These are phyloP conservation scores for Lagenaria siceraria DNA, from an alignment of 306 rosid species.

Conservation along the genomic window DNA sequence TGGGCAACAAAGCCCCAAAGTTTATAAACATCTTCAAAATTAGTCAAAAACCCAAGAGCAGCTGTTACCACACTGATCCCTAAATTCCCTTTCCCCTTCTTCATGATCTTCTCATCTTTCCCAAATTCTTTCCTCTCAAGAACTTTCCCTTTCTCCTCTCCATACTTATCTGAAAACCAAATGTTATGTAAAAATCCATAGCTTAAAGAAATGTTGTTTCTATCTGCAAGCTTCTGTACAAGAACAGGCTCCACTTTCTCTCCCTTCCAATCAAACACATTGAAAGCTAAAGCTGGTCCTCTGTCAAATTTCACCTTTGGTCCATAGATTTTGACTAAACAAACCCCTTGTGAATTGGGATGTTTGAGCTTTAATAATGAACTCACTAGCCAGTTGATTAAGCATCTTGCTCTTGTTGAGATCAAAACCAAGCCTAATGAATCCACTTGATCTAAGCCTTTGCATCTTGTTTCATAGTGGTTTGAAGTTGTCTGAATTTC, in stretches of 20 bases:
- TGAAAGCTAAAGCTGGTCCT: conserved; percentile 86
- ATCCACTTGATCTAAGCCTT: conserved; percentile 68
- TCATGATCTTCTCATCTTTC: conserved; percentile 16
- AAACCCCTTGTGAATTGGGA: conserved; percentile 54
- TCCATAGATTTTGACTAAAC: conserved; percentile 61
- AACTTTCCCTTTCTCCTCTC: conserved; percentile 40
- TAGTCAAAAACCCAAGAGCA: conserved; percentile 69
- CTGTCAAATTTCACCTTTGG: conserved; percentile 75
- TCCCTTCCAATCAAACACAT: conserved; percentile 88
- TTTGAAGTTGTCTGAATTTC: conserved; percentile 16
- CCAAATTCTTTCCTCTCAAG: conserved; percentile 34
- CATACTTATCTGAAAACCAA: conserved; percentile 65
- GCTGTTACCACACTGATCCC: conserved; percentile 79
- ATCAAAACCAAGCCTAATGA: conserved; percentile 45
- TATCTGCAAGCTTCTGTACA: conserved; percentile 82
- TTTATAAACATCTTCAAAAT: conserved; percentile 65
- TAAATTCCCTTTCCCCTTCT: conserved; percentile 23
- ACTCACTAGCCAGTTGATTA: conserved; percentile 77
- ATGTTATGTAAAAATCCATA: conserved; percentile 59
- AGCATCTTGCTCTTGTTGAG: conserved; percentile 57
- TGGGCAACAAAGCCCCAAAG: conserved; percentile 86
- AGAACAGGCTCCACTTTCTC: conserved; percentile 79
- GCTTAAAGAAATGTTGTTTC: conserved; percentile 72
- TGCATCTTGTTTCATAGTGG: conserved; percentile 29
- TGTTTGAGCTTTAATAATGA: conserved; percentile 75